Percentiles rank a stretch among this genome's conserved stretches.
phyloP scores from a whole-genome alignment of 148 eudicot genomes.

The Pouteria glomerata region DNA sequence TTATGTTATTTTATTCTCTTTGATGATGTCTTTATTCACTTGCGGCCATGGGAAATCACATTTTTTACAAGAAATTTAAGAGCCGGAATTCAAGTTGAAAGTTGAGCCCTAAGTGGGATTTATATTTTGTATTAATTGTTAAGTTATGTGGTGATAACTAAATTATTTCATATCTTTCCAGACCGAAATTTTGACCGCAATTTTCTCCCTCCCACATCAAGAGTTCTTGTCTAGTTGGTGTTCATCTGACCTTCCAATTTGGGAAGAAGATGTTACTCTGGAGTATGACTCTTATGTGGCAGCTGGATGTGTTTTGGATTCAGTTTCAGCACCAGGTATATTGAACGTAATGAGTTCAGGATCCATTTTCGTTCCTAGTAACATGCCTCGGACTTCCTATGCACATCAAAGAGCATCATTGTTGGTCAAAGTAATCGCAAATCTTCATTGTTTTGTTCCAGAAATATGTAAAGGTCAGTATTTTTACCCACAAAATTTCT shows the following conservation, averaged over 20 bases:
- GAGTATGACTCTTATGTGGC: conserved; percentile 66
- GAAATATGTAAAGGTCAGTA: conserved; percentile 77
- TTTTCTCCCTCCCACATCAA: conserved; percentile 62
- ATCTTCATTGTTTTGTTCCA: conserved; percentile 95
- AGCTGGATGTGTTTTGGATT: conserved; percentile 58
- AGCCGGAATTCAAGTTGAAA: background rate
- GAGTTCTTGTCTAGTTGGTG: conserved; percentile 91
- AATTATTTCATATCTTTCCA: conserved; percentile 30
- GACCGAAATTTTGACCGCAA: conserved; percentile 74
- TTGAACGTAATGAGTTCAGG: conserved; percentile 29
- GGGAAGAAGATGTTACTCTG: conserved; percentile 74
- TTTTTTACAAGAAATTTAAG: background rate
- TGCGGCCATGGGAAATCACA: background rate
- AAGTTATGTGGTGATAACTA: background rate
- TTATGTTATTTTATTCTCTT: background rate
- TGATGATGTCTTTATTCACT: background rate
- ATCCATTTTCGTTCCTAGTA: conserved; percentile 35
- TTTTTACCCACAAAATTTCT: conserved; percentile 3
- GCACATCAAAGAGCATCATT: conserved; percentile 86
- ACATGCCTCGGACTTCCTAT: conserved; percentile 56
- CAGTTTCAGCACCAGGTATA: conserved; percentile 27
- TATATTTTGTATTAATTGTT: background rate
- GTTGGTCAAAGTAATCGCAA: conserved; percentile 91
- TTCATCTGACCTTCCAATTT: conserved; percentile 63
- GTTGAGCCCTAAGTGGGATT: background rate